Conservation (phyloP, 2,329 filamentous ascomycete species). For the Neurospora sp. region DNA sequence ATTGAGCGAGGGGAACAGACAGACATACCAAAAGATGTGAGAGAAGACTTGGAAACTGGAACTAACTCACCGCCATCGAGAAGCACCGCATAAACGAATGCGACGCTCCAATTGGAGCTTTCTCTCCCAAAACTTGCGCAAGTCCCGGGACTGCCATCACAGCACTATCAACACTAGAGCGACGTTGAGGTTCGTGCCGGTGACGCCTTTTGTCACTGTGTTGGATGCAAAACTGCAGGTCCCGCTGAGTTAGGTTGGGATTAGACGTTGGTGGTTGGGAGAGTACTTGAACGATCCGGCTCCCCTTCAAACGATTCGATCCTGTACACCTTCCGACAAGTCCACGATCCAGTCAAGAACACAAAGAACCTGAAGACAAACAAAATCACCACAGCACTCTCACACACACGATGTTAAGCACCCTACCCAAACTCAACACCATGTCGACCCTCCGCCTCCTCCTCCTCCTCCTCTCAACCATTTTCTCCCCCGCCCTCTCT, state of each 20-base stretch:
- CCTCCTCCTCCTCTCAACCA: neutral
- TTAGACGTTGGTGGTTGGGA: neutral
- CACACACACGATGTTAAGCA: neutral
- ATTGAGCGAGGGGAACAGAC: neutral
- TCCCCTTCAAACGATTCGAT: neutral
- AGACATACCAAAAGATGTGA: neutral
- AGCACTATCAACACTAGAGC: neutral
- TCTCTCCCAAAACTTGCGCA: neutral
- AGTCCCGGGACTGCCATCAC: neutral
- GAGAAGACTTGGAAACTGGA: neutral
- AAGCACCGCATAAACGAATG: conserved; percentile 17
- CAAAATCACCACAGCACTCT: neutral
- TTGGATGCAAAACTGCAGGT: neutral
- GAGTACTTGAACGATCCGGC: neutral
- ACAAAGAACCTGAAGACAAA: neutral
- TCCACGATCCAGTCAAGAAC: neutral
- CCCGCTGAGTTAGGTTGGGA: neutral
- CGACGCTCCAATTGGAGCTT: conserved; percentile 10
- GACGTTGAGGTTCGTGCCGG: neutral
- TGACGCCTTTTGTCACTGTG: neutral
- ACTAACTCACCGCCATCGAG: conserved; percentile 9
- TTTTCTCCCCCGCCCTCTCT: neutral
- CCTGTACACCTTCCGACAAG: neutral
- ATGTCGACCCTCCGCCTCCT: neutral
- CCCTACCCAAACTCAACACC: neutral